Base-by-base conservation (phyloP, 179 eudicot species). In the Heliamphora pulchella region DNA sequence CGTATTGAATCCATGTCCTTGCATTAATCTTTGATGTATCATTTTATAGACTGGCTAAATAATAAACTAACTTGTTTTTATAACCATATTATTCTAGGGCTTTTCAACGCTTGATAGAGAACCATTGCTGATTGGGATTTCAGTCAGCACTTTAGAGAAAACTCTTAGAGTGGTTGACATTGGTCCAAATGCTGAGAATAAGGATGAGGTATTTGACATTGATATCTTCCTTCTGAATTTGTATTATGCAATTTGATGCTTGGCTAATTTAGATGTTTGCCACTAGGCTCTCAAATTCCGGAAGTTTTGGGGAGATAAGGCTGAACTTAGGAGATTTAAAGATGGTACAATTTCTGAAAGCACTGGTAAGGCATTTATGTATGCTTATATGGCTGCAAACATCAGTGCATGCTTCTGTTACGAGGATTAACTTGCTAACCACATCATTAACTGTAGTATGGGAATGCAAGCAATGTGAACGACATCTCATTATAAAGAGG, bases 301-400 rank as follows among this genome's bases (percentile, higher is more conserved):
- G 67, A 91, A 90, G 83, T 96, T 96, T 84, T 96, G 99, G 99
- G 99, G 98, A 64, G 92, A 89, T 4, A 94, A 89, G 85, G 86
- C 98, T 13, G 94, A 94, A 64, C 89, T 91, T 58, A 86, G 98
- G 50, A 87, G 88, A 80, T 91, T 93, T 84, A 89, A 85, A 81
- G 97, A 94, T 90, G 93, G 96, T 78, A 88, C 84, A 89, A 92
- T 93, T 81, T 93, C 93, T 68, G 98, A 93, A 86, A 86, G 91
- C 82, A 90, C 91, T 54, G 89, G 99, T 93, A 80, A 85, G 96
- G 78, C 72, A 62, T 79, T 58, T 61, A 8, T 57, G 79, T 78
- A 31, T 17, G 18, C 10, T 59, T 81, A 13, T 66, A 53, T 74
- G 22, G 80, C 82, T 80, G 77, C 75, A 55, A 15, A 62, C 54